phyloP scores from a whole-genome alignment of 2,329 filamentous ascomycete species.

The Aspergillus fijiensis region DNA sequence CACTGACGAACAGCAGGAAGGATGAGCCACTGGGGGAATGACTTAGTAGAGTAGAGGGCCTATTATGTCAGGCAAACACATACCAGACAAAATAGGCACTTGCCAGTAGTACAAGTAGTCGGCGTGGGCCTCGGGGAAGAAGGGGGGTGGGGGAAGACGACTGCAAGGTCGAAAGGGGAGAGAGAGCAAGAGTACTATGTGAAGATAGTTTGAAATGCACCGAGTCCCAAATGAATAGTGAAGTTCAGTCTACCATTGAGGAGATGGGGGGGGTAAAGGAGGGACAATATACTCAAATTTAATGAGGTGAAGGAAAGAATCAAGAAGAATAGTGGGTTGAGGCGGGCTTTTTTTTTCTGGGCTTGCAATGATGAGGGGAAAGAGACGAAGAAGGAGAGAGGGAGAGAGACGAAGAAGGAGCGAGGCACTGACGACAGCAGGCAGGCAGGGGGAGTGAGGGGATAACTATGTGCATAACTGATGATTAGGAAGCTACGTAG shows the following conservation, averaged over 20 bases:
- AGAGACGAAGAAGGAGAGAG: neutral
- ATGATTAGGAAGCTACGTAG: neutral
- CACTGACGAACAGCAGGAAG: neutral
- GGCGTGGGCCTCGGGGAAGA: too few species aligned
- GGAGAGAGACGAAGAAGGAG: neutral
- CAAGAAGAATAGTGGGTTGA: neutral
- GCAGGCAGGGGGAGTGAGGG: neutral
- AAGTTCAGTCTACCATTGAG: neutral
- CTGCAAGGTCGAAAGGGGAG: neutral
- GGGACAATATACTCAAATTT: neutral
- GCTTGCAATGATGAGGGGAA: neutral
- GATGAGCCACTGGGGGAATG: neutral
- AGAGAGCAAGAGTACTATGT: neutral
- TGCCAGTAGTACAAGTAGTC: neutral
- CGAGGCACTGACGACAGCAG: slow-evolving; percentile 6
- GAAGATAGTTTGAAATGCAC: neutral
- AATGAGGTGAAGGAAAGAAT: neutral
- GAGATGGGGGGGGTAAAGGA: neutral
- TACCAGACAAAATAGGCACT: neutral
- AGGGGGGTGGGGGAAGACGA: neutral
- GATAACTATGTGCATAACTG: neutral
- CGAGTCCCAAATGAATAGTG: neutral
- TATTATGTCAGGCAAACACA: slow-evolving; percentile 4
- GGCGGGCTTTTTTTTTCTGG: neutral
- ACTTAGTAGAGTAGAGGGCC: neutral